Percentiles rank a stretch among this genome's conserved stretches.
Evolutionary conservation across 208 protist species (phyloP).

Genomic region (Acanthamoeba royreba): DNA sequence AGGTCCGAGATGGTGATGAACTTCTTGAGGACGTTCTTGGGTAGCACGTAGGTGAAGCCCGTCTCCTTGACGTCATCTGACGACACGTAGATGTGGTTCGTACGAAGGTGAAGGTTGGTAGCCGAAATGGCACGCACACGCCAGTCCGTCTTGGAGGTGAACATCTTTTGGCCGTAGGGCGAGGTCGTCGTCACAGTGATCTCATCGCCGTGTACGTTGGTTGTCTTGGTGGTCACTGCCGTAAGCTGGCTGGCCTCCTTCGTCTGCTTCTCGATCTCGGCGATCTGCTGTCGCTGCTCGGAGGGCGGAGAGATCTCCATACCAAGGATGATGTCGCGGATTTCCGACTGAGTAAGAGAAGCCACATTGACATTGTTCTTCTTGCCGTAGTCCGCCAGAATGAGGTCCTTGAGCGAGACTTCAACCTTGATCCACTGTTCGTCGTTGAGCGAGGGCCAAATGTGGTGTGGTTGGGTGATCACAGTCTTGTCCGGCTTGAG

Average conservation of each 20-base stretch:
- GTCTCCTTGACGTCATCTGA: constrained; percentile 85
- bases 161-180: constrained; percentile 87
- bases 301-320: constrained; percentile 98
- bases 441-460: constrained; percentile 99
- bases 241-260: constrained; percentile 85
- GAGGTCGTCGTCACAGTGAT: constrained; percentile 88
- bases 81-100: constrained; percentile 92
- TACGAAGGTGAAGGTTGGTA: constrained; percentile 92
- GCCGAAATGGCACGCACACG: constrained; percentile 89
- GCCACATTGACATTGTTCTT: constrained; percentile 99
- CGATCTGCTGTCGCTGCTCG: constrained; percentile 98
- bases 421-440: constrained; percentile 99
- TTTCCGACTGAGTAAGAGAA: constrained; percentile 99
- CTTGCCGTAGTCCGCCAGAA: constrained; percentile 98
- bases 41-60: constrained; percentile 92
- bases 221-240: constrained; percentile 83
- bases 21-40: constrained; percentile 95
- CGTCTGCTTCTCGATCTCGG: constrained; percentile 95
- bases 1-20: constrained; percentile 92
- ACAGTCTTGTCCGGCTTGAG: constrained; percentile 95
- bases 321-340: constrained; percentile 99
- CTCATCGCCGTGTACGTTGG: constrained; percentile 90
- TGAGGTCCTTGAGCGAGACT: constrained; percentile 98
- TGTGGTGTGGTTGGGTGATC: constrained; percentile 94
- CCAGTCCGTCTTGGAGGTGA: constrained; percentile 91